A percentile compares a stretch with the other conserved stretches of the same genome.
Evolutionary conservation across 2,329 filamentous ascomycete species (phyloP).

Genomic region (Penicillium brevicompactum): DNA sequence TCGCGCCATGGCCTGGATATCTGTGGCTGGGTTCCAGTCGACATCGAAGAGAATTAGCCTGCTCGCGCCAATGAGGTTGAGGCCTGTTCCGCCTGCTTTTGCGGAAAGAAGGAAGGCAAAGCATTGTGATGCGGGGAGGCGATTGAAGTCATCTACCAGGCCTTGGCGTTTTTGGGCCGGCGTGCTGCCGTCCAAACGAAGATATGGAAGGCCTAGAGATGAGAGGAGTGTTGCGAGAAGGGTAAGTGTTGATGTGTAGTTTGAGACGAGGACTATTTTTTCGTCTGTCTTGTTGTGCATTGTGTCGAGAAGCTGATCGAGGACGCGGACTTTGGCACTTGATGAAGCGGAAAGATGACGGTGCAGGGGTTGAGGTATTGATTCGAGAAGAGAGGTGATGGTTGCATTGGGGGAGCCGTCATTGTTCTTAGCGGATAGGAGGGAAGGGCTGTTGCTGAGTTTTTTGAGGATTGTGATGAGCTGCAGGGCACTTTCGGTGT

Average conservation of each 20-base stretch:
- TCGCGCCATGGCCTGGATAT: slow-evolving; percentile 73
- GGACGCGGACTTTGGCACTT: slow-evolving; percentile 67
- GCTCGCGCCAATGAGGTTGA: slow-evolving; percentile 72
- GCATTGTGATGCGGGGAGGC: slow-evolving; percentile 53
- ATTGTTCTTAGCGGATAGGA: slow-evolving; percentile 56
- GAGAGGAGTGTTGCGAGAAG: slow-evolving; percentile 64
- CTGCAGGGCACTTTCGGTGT: slow-evolving; percentile 64
- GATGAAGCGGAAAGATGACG: slow-evolving; percentile 57
- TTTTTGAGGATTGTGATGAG: slow-evolving; percentile 75
- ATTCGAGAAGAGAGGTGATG: slow-evolving; percentile 51
- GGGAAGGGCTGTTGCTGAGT: slow-evolving; percentile 69
- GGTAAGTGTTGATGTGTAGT: slow-evolving; percentile 72
- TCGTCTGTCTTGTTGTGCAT: slow-evolving; percentile 64
- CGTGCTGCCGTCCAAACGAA: slow-evolving; percentile 71
- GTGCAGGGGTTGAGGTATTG: slow-evolving; percentile 58
- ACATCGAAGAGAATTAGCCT: slow-evolving; percentile 72
- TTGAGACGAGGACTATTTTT: slow-evolving; percentile 75
- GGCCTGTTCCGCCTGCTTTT: slow-evolving; percentile 69
- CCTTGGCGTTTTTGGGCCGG: slow-evolving; percentile 65
- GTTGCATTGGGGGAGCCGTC: slow-evolving; percentile 52
- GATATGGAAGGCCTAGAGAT: slow-evolving; percentile 61
- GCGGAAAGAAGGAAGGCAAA: slow-evolving; percentile 74
- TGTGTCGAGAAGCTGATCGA: slow-evolving; percentile 65
- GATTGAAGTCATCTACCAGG: slow-evolving; percentile 72
- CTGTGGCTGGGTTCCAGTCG: slow-evolving; percentile 75